Evolutionary conservation across 2,329 filamentous ascomycete genomes (phyloP), one percentile per base, ranked within the genome.

Genomic region (Exophiala xenobiotica): DNA sequence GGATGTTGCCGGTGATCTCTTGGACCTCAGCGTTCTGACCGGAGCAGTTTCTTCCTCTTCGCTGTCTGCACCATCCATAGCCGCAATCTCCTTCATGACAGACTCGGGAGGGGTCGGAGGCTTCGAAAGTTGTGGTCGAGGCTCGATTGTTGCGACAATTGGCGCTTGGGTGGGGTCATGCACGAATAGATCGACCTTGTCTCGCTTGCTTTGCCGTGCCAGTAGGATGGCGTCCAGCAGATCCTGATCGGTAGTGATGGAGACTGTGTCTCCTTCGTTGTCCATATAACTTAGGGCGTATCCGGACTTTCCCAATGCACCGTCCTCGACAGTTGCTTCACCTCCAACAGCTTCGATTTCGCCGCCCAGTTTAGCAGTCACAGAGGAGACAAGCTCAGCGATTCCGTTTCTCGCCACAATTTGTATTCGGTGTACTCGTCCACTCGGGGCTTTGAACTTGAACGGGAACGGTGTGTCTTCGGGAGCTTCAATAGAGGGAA

Each of bases 371-470:
- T 99, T 99, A 49, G 84, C 79, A 4, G 84, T 83, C 4, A 99
- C 90, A 52, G 81, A 84, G 20, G 78, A 70, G 22, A 97, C 83
- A 53, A 99, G 84, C 35, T 89, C 83, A 16, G 81, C 82, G 57
- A 99, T 83, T 35, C 93, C 93, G 49, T 89, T 82, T 18, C 87
- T 82, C 8, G 90, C 86, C 47, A 84, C 77, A 22, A 96, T 85
- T 65, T 97, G 93, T 44, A 99, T 75, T 48, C 93, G 85, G 71
- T 99, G 93, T 14, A 97, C 91, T 46, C 93, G 88, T 39, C 92
- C 93, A 62, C 89, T 91, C 1, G 93, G 93, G 1, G 93, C 90
- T 77, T 97, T 97, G 81, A 99, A 99, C 71, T 99, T 99, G 83
- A 99, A 99, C 2, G 92, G 83, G 72, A 97, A 99, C 0, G 92